Base-by-base conservation (phyloP, 2,329 filamentous ascomycete species). In the Diaporthe citrichinensis region DNA sequence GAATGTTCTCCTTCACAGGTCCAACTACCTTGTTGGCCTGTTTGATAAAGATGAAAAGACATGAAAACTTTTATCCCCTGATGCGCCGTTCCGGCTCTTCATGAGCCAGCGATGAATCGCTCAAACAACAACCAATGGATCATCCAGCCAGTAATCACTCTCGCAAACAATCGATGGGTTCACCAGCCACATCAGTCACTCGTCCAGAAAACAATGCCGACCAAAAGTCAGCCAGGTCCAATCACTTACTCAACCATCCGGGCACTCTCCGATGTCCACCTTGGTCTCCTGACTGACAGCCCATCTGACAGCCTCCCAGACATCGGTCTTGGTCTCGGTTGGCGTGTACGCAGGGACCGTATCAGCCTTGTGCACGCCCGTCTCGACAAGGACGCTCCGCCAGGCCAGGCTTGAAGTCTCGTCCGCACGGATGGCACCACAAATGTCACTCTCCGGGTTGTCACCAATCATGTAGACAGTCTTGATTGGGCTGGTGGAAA, bases 401-500 rank as follows among this genome's bases (percentile, higher is more conserved):
- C 93, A 95, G 67, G 89, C 84, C 57, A 86, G 80, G 0, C 84
- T 84, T 73, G 90, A 92, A 28, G 84, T 80, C 49, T 53, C 34
- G 51, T 75, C 25, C 1, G 73, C 62, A 23, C n/a, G 17, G 5
- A 36, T 15, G 81, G 92, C 93, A 3, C 94, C 94, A 4, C 86
- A 83, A 77, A 95, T 94, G 81, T 95, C 94, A 62, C 90, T 92
- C 78, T 91, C 91, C 0, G 90, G 90, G 75, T 92, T 92, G 78
- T 92, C 90, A 2, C 94, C 94, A 59, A 95, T 87, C 93, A 95
- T 95, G 82, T 94, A 95, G 2, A 95, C 92, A 17, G 87, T 90
- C 78, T 86, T 87, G 62, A 80, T 79, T 51, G 7, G 44, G 14
- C 15, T 23, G 7, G 69, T 55, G 46, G 34, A 20, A 25, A 71